A percentile compares a stretch with the other conserved stretches of the same genome.
Conservation (phyloP, 257 asterid genomes). For the Haberlea rhodopensis region DNA sequence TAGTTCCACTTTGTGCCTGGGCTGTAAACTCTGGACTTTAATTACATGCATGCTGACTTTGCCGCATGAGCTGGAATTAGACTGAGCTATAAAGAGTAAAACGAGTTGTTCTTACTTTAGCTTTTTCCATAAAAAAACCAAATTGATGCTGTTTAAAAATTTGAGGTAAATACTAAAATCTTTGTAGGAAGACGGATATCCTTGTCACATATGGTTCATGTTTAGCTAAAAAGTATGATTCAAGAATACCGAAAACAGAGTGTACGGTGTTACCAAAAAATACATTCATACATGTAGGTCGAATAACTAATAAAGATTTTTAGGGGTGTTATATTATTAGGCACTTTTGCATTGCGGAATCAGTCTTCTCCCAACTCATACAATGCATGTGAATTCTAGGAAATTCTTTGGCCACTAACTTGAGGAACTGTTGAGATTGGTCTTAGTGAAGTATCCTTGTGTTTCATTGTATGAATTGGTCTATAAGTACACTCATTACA, state of each 20-base stretch:
- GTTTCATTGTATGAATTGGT: slow-evolving; percentile 8
- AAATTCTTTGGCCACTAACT: background rate
- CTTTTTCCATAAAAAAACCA: background rate
- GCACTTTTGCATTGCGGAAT: background rate
- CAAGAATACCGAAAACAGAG: no score
- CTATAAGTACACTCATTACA: background rate
- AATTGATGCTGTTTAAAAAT: slow-evolving; percentile 5
- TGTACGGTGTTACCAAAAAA: background rate
- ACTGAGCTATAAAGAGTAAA: background rate
- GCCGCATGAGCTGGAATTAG: slow-evolving; percentile 1
- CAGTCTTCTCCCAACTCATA: background rate
- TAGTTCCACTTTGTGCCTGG: background rate
- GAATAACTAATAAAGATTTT: slow-evolving; percentile 1
- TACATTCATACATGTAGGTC: no score
- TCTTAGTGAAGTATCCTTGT: slow-evolving; percentile 3
- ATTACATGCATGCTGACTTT: slow-evolving; percentile 10
- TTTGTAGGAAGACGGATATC: background rate
- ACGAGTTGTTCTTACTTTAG: background rate
- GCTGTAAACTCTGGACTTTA: slow-evolving; percentile 12
- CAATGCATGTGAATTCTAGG: background rate
- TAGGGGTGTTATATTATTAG: background rate
- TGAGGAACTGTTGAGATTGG: background rate
- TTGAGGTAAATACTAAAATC: slow-evolving; percentile 4
- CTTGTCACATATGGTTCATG: slow-evolving; percentile 2
- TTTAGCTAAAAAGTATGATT: slow-evolving; percentile 7